A percentile compares a stretch with the other conserved stretches of the same genome.
Evolutionary conservation across 2,329 filamentous ascomycete species (phyloP).

Genomic region (Tolypocladium paradoxum): DNA sequence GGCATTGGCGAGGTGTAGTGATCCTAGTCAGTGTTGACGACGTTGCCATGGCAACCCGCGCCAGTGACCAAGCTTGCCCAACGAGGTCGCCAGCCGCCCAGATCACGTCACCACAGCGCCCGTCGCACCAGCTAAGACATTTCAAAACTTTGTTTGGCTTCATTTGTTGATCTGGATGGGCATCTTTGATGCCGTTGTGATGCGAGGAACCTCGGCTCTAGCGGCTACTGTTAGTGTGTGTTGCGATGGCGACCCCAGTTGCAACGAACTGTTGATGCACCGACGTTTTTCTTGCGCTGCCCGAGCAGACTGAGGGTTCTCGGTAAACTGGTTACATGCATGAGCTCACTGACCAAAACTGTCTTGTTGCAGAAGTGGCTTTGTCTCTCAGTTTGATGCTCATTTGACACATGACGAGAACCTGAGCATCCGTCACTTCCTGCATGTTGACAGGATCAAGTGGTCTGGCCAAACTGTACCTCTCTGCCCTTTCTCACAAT

Average conservation of each 20-base stretch:
- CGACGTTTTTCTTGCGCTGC: not conserved
- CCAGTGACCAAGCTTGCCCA: not conserved
- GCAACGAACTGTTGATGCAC: not conserved
- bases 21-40: constrained; percentile 16
- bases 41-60: constrained; percentile 21
- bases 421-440: not conserved
- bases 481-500: not conserved
- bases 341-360: not conserved
- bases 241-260: too few relatives aligned
- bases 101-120: constrained; percentile 10
- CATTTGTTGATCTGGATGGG: not conserved
- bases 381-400: not conserved
- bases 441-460: not conserved
- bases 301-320: not conserved
- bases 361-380: not conserved
- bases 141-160: constrained; percentile 1
- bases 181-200: not conserved
- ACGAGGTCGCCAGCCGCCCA: not conserved
- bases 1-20: constrained; percentile 13
- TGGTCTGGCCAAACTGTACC: not conserved
- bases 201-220: not conserved
- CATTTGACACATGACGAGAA: not conserved
- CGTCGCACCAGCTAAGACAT: constrained; percentile 3
- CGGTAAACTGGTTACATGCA: not conserved
- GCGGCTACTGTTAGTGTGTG: not conserved